Conservation (phyloP, 805 yeast genomes). For the Candida fluviatilis region DNA sequence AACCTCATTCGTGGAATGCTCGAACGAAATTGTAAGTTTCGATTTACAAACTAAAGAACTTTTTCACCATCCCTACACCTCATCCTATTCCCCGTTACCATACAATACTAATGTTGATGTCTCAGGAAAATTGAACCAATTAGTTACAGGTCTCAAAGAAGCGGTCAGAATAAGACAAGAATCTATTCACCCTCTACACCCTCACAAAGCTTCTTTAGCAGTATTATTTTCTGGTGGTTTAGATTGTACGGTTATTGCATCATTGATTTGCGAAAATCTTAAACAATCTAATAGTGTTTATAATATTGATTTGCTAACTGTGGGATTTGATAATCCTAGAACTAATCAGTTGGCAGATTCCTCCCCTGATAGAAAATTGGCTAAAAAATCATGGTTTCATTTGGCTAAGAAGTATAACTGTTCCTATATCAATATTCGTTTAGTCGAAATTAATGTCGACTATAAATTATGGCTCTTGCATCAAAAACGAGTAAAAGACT, state of each 20-base stretch:
- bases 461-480: conserved; percentile 59
- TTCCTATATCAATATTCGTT: conserved; percentile 33
- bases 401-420: conserved; percentile 42
- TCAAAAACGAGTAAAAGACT: conserved; percentile 47
- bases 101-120: background rate
- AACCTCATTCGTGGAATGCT: conserved; percentile 48
- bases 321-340: conserved; percentile 88
- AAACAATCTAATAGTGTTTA: conserved; percentile 5
- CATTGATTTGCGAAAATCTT: conserved; percentile 32
- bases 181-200: conserved; percentile 56
- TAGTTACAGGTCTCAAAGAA: conserved; percentile 1
- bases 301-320: conserved; percentile 78
- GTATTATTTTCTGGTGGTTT: conserved; percentile 91
- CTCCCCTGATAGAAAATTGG: conserved; percentile 86
- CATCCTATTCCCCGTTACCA: background rate
- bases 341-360: conserved; percentile 52
- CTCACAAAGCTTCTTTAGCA: conserved; percentile 20
- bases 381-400: conserved; percentile 55
- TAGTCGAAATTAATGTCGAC: conserved; percentile 71
- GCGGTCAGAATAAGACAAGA: conserved; percentile 39
- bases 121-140: background rate
- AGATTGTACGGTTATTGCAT: conserved; percentile 83
- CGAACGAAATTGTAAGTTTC: conserved; percentile 45
- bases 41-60: conserved; percentile 18
- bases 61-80: conserved; percentile 3